Percentiles rank a stretch among this genome's conserved stretches.
Conservation (phyloP, 2,329 filamentous ascomycete genomes). For the Trichoderma arundinaceum region DNA sequence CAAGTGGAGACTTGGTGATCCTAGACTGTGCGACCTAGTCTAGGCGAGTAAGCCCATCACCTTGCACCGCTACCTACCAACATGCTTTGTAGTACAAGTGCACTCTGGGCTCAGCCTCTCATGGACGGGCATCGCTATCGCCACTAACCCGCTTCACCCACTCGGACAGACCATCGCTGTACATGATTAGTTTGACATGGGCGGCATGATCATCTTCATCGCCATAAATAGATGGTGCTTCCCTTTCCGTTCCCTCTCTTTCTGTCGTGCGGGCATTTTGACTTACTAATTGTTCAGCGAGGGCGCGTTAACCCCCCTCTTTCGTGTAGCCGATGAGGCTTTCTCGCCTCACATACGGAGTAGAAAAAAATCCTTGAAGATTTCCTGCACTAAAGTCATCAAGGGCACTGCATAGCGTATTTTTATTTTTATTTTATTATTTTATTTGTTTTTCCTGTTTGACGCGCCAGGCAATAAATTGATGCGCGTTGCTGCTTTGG, state of each 20-base stretch:
- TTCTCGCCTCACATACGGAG: background rate
- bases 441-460: background rate
- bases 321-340: slow-evolving; percentile 12
- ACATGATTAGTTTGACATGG: slow-evolving; percentile 19
- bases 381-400: background rate
- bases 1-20: slow-evolving; percentile 25
- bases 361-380: background rate
- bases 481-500: slow-evolving; percentile 49
- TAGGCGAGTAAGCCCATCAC: slow-evolving; percentile 25
- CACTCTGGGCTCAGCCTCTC: slow-evolving; percentile 3
- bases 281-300: slow-evolving; percentile 17
- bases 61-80: slow-evolving; percentile 1
- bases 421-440: background rate
- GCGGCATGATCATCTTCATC: slow-evolving; percentile 27
- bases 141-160: slow-evolving; percentile 17
- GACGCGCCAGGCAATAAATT: slow-evolving; percentile 16
- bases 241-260: background rate
- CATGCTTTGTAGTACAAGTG: background rate
- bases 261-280: slow-evolving; percentile 2
- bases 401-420: too few species aligned
- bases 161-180: slow-evolving; percentile 1
- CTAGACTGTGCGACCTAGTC: slow-evolving; percentile 1
- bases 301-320: slow-evolving; percentile 6
- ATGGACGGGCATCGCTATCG: slow-evolving; percentile 7
- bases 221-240: slow-evolving; percentile 21